phyloP scores from a whole-genome alignment of 805 yeast genomes.

The Candida sakaeoensis region DNA sequence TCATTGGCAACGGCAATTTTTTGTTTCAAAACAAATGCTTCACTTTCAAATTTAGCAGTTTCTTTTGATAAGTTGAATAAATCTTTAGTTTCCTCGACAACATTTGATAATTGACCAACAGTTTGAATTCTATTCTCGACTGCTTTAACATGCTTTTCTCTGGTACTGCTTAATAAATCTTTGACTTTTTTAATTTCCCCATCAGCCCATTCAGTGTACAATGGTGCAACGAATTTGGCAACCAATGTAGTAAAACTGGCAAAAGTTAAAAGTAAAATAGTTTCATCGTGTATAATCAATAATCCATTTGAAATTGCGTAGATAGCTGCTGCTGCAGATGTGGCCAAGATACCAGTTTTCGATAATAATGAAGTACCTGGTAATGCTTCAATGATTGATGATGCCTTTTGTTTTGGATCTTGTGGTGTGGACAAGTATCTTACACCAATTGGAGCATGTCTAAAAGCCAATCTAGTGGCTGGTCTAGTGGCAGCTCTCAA shows the following conservation, averaged over 20 bases:
- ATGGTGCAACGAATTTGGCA: conserved; percentile 89
- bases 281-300: conserved; percentile 91
- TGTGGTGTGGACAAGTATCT: conserved; percentile 70
- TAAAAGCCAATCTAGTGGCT: conserved; percentile 35
- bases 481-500: conserved; percentile 38
- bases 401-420: conserved; percentile 90
- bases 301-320: conserved; percentile 93
- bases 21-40: conserved; percentile 91
- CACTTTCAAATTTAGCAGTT: conserved; percentile 93
- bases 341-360: conserved; percentile 93
- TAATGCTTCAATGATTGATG: conserved; percentile 81
- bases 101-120: conserved; percentile 87
- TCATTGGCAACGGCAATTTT: conserved; percentile 79
- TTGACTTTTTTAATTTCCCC: conserved; percentile 78
- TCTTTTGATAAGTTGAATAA: conserved; percentile 93
- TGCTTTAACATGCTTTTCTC: conserved; percentile 86
- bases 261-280: conserved; percentile 79
- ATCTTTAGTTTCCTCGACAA: conserved; percentile 85
- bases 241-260: conserved; percentile 68
- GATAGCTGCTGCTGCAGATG: conserved; percentile 89
- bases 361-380: conserved; percentile 88
- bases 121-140: conserved; percentile 88
- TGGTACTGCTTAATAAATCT: conserved; percentile 79
- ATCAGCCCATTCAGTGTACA: conserved; percentile 91
- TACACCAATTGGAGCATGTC: conserved; percentile 51